Evolutionary conservation across 1,139 yeast species (phyloP), one percentile per base, ranked within the genome.

Genomic region (Protomyces arabidopsidicola): DNA sequence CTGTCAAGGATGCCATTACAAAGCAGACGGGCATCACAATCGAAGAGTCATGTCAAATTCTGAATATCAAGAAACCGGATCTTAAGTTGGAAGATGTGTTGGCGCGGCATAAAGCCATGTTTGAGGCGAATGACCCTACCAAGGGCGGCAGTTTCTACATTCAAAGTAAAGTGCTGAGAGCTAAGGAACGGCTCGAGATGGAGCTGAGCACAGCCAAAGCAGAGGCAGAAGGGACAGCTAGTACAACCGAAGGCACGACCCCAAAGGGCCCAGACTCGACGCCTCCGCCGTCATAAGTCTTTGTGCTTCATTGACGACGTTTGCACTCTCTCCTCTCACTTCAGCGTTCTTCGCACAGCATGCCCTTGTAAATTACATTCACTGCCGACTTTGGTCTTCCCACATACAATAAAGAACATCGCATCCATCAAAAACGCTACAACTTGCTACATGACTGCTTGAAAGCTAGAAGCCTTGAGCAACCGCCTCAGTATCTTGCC

Each of bases 91-190:
- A 84, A 22, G 83, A 83, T 69, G 79, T 91, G 53, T 84, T 88
- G 69, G 84, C 84, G 42, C 87, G 88, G 73, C 93, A 88, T 77
- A 83, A 86, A 68, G 90, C 90, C 71, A 77, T 93, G 70, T 93
- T 91, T 71, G 90, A 87, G 55, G 88, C 90, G 67, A 93, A 93
- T 77, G 84, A 95, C 51, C 90, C 90, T 75, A 97, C 90, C 66
- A 90, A 91, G 75, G 96, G 96, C 16, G 96, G 96, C 60, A 87
- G 96, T 53, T 91, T 93, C 74, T 93, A 91, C 73, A 75, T 93
- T 61, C 98, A 93, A 74, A 86, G 95, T 65, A 93, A 93, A 77
- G 93, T 93, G 45, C 90, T 84, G 74, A 84, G 96, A 74, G 90
- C 93, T n/a, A 81, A 84, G 77, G 88, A 85, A 71, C 75, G 89